Conservation (phyloP, 148 eudicot species). For the Drosera capensis region DNA sequence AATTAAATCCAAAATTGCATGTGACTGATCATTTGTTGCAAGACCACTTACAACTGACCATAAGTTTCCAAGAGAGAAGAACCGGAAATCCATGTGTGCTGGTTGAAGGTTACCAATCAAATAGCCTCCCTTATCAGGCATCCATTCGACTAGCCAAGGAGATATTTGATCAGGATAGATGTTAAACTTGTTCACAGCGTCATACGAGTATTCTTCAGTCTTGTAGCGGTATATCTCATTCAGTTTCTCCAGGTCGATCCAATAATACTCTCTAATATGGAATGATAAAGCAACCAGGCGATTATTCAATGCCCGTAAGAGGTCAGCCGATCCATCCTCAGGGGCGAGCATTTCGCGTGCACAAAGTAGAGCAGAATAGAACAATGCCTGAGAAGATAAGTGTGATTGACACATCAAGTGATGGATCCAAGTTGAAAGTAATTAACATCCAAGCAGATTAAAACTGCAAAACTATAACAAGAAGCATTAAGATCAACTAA, state of each 20-base stretch:
- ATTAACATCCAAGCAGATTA: no score
- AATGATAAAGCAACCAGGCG: slow-evolving; percentile 69
- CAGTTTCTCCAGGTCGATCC: slow-evolving; percentile 72
- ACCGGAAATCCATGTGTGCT: slow-evolving; percentile 85
- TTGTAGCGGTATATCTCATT: slow-evolving; percentile 89
- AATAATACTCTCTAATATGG: slow-evolving; percentile 77
- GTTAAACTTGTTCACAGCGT: slow-evolving; percentile 78
- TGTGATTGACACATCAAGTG: no score
- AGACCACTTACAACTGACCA: slow-evolving; percentile 69
- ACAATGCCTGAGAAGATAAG: slow-evolving; percentile 41
- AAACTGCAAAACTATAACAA: no score
- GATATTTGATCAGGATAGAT: slow-evolving; percentile 91
- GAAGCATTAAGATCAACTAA: no score
- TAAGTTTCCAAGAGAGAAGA: slow-evolving; percentile 72
- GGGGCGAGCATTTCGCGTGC: slow-evolving; percentile 65
- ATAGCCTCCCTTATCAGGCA: slow-evolving; percentile 68
- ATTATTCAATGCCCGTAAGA: slow-evolving; percentile 52
- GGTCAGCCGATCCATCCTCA: slow-evolving; percentile 49
- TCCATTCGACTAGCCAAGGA: slow-evolving; percentile 87
- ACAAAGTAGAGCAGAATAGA: slow-evolving; percentile 76
- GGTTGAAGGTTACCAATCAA: slow-evolving; percentile 82
- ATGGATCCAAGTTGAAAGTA: no score
- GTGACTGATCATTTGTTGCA: slow-evolving; percentile 50
- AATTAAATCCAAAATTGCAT: slow-evolving; percentile 60
- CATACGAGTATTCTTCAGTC: slow-evolving; percentile 85